These are phyloP conservation scores for Hemileccinum hortonii DNA, from an alignment of 1,284 basidiomycete genomes.

Conservation along the genomic window DNA sequence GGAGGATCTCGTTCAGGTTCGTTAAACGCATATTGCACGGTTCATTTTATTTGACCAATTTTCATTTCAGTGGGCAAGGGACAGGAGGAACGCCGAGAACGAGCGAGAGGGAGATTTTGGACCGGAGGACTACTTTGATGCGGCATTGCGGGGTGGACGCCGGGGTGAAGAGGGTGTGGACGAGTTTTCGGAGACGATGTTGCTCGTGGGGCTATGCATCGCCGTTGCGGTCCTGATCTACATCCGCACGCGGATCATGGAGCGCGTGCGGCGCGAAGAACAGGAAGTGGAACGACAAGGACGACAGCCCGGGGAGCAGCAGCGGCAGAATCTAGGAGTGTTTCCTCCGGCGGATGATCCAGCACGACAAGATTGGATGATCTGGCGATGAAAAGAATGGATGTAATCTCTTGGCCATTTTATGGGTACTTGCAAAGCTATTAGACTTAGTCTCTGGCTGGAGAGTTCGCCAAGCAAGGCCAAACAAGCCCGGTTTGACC, in stretches of 20 bases:
- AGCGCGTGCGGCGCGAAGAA: constrained; percentile 56
- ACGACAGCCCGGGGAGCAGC: constrained; percentile 20
- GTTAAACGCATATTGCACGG: background rate
- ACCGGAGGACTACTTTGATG: constrained; percentile 79
- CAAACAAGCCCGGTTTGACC: too few relatives aligned
- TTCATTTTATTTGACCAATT: constrained; percentile 3
- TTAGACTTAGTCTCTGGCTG: background rate
- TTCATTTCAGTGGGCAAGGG: constrained; percentile 65
- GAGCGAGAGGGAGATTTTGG: constrained; percentile 73
- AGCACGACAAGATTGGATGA: constrained; percentile 63
- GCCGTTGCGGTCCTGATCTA: constrained; percentile 68
- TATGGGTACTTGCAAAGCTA: background rate
- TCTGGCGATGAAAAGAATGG: constrained; percentile 38
- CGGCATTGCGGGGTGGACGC: constrained; percentile 54
- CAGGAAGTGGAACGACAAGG: constrained; percentile 42
- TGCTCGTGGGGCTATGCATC: constrained; percentile 64
- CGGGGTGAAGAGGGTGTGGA: constrained; percentile 60
- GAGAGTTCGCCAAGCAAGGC: too few relatives aligned
- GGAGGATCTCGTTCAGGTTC: constrained; percentile 70
- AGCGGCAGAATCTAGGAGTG: constrained; percentile 38
- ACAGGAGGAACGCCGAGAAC: constrained; percentile 66
- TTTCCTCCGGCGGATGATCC: constrained; percentile 67
- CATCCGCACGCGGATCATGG: constrained; percentile 68
- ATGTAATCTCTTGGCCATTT: background rate
- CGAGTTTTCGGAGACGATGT: constrained; percentile 71